Conservation (phyloP, 108 stramenopile species). For the Skeletonema potamos region DNA sequence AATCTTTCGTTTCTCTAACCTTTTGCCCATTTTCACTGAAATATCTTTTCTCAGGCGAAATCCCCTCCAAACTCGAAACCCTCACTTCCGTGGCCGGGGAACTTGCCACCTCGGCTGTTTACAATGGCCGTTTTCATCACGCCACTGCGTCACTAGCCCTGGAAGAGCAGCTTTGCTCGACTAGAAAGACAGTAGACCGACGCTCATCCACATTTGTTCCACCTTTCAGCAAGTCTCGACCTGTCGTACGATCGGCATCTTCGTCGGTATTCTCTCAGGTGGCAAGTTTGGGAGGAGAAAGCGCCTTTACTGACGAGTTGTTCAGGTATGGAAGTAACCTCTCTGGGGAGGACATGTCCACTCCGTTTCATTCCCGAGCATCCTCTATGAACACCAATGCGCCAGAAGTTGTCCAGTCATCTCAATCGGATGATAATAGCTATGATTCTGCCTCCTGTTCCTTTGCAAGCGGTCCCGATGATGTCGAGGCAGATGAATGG, state of each 20-base stretch:
- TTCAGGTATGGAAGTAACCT: neutral
- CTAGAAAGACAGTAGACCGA: neutral
- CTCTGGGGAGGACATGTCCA: neutral
- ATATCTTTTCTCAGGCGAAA: conserved; percentile 45
- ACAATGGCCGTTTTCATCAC: conserved; percentile 81
- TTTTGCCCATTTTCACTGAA: neutral
- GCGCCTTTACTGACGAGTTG: conserved; percentile 42
- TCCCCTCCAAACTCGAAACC: conserved; percentile 74
- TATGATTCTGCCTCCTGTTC: conserved; percentile 44
- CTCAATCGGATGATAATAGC: conserved; percentile 66
- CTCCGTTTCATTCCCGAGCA: neutral
- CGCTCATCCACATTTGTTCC: conserved; percentile 1
- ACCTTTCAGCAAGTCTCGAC: conserved; percentile 21
- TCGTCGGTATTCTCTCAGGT: conserved; percentile 35
- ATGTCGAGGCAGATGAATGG: conserved; percentile 81
- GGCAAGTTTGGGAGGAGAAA: conserved; percentile 23
- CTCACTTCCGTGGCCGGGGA: conserved; percentile 81
- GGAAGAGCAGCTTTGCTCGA: conserved; percentile 69
- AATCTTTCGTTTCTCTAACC: neutral
- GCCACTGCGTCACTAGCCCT: conserved; percentile 75
- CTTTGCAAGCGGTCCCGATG: conserved; percentile 45
- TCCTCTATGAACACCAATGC: conserved; percentile 16
- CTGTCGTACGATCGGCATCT: conserved; percentile 36
- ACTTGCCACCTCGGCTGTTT: conserved; percentile 68
- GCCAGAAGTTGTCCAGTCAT: conserved; percentile 56